Evolutionary conservation across 192 early-diverging fungal genomes (phyloP).

Genomic region (Coemansia sp.): DNA sequence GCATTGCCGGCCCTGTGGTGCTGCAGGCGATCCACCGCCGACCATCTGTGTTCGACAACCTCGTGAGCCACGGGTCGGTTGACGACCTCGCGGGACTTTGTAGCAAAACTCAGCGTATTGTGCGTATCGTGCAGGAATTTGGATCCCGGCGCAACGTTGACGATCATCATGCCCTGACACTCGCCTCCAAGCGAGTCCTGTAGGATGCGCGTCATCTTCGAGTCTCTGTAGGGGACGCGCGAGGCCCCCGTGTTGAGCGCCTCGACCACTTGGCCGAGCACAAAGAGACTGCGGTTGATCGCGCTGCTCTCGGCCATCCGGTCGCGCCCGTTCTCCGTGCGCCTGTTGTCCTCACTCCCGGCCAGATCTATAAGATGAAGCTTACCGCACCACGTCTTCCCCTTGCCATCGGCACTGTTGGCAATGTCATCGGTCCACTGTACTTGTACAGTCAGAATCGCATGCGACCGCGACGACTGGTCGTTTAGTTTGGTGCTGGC

Average conservation of each 20-base stretch:
- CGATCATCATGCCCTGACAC: conserved; percentile 66
- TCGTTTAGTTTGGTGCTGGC: conserved; percentile 68
- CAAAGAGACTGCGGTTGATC: conserved; percentile 68
- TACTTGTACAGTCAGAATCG: conserved; percentile 60
- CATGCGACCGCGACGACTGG: conserved; percentile 65
- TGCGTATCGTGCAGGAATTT: conserved; percentile 56
- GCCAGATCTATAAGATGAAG: conserved; percentile 69
- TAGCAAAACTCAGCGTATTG: conserved; percentile 68
- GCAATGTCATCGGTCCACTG: conserved; percentile 41
- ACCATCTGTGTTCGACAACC: conserved; percentile 45
- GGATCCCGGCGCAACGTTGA: conserved; percentile 62
- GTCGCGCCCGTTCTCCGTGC: conserved; percentile 61
- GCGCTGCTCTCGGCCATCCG: conserved; percentile 65
- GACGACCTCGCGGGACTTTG: conserved; percentile 62
- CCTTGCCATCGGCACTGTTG: background rate
- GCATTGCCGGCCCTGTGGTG: conserved; percentile 29
- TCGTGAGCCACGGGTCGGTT: conserved; percentile 57
- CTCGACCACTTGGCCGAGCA: conserved; percentile 66
- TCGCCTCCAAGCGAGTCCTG: conserved; percentile 67
- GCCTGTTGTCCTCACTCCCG: conserved; percentile 66
- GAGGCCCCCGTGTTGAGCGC: conserved; percentile 59
- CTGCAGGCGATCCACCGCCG: conserved; percentile 33
- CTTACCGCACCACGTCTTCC: conserved; percentile 49
- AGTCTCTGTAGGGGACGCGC: conserved; percentile 64
- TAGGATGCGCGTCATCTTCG: conserved; percentile 68